Conservation (phyloP, 768 basidiomycete genomes). For the Hygrophoropsis aurantiaca region DNA sequence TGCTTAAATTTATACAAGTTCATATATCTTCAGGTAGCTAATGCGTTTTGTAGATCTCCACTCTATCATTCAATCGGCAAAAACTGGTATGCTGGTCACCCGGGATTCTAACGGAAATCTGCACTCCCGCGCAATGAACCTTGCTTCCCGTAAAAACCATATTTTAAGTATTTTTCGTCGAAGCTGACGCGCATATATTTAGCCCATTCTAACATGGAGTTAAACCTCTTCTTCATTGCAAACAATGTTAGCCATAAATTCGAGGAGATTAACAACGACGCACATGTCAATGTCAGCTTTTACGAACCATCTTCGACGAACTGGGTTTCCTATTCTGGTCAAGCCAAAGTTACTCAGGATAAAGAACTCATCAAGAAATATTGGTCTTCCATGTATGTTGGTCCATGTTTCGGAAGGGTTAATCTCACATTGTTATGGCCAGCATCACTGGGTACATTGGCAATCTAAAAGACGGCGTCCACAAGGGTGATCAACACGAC, state of each 20-base stretch:
- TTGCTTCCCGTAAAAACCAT: constrained; percentile 63
- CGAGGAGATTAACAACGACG: constrained; percentile 73
- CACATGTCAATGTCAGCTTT: constrained; percentile 80
- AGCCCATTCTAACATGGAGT: constrained; percentile 48
- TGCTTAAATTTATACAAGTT: constrained; percentile 15
- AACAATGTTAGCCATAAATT: constrained; percentile 76
- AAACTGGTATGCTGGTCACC: constrained; percentile 78
- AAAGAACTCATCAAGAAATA: constrained; percentile 61
- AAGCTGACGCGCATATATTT: too few relatives aligned
- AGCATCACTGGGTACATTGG: constrained; percentile 81
- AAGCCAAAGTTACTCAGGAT: constrained; percentile 65
- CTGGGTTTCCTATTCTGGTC: constrained; percentile 82
- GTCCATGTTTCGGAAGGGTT: background rate
- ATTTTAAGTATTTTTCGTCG: too few relatives aligned
- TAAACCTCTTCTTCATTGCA: constrained; percentile 66
- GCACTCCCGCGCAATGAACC: constrained; percentile 82
- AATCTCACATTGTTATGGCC: background rate
- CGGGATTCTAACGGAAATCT: constrained; percentile 64
- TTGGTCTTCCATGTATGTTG: constrained; percentile 54
- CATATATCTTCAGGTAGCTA: background rate
- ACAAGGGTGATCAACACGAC: constrained; percentile 78
- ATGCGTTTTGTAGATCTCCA: constrained; percentile 50
- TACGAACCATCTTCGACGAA: constrained; percentile 65
- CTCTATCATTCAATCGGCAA: constrained; percentile 58
- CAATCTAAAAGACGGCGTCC: constrained; percentile 80